Base-by-base conservation (phyloP, 495 filamentous ascomycete genomes). In the Lasiosphaeria hispida region DNA sequence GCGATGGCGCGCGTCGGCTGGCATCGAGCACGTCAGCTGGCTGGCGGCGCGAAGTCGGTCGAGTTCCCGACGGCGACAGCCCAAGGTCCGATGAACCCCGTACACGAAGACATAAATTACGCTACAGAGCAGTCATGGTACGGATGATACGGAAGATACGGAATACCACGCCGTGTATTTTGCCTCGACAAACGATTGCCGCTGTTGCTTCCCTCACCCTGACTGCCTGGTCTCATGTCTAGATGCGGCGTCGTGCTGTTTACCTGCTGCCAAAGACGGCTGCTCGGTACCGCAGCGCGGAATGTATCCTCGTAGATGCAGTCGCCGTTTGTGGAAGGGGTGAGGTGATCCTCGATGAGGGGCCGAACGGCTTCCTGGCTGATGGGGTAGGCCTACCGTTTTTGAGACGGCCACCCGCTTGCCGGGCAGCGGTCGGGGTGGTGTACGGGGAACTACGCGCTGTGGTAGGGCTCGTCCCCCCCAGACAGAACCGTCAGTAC, bases 361-460 rank as follows among this genome's bases (percentile, higher is more conserved):
- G 35, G 58, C 62, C 42, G 62, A 64, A 64, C 57, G 58, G 51
- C 58, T 58, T 55, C 62, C 49, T 61, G 43, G 54, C 15, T 45
- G 53, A 58, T 36, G 57, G 61, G 23, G 23, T 5, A 30, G 23
- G 5, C 23, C 58, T 57, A 48, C 55, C 55, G 51, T 63, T 59
- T 57, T 44, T 33, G 37, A 42, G 53, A 55, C 15, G 48, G 48
- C 35, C 35, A 18, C 35, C 7, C 10, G 49, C 34, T 30, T 13
- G 49, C 17, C 14, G 37, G 15, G 49, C 11, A n/a, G 19, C 7
- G 7, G 34, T 35, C 10, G 35, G 35, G 50, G 50, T 40, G 50
- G 15, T 11, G 7, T 53, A 38, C 50, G 50, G 34, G n/a, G 11
- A 33, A 44, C 23, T 45, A 23, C 18, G 17, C 15, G 18, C 30